Base-by-base conservation (phyloP, 768 basidiomycete genomes). In the Lactifluus rugatus region DNA sequence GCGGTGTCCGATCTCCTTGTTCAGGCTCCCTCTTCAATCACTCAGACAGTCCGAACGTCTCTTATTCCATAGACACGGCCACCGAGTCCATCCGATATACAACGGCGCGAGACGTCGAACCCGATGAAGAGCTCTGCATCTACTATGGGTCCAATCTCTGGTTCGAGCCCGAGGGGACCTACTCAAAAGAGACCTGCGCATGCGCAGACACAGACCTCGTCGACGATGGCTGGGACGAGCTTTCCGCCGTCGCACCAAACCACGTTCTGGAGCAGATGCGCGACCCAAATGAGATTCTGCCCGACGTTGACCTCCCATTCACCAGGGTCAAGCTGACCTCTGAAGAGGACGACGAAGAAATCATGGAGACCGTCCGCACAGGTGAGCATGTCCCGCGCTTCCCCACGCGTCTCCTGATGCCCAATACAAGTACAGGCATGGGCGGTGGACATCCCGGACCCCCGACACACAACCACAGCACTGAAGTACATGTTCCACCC, bases 21-120 rank as follows among this genome's bases (percentile, higher is more conserved):
- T 17, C 59, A 89, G 90, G 90, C 5, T 91, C 89, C 2, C 66
- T 93, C 10, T 90, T 93, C 72, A 93, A 91, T 67, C 89, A 90
- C 70, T 82, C 83, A 0, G 72, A 78, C 26, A 57, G 66, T 3
- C 89, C 88, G 6, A 92, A 92, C 69, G 78, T 89, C 17, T 81
- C 83, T 0, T 90, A 81, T 69, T 71, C 72, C 0, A 67, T 85
- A 16, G 81, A 89, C 59, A 58, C 70, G 0, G 58, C 69, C 0
- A 78, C 73, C 0, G 80, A 85, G 58, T 79, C 81, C 9, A 88
- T 91, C 61, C 74, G 73, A 56, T 91, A 84, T 65, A 76, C 73
- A 1, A 81, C 87, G 0, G 70, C 72, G 5, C 79, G 81, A 6
- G 66, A 74, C 23, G 71, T 93, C 31, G 59, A 75, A 16, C 66